Conservation (phyloP, 331 rosid genomes). For the Phaseolus coccineus region DNA sequence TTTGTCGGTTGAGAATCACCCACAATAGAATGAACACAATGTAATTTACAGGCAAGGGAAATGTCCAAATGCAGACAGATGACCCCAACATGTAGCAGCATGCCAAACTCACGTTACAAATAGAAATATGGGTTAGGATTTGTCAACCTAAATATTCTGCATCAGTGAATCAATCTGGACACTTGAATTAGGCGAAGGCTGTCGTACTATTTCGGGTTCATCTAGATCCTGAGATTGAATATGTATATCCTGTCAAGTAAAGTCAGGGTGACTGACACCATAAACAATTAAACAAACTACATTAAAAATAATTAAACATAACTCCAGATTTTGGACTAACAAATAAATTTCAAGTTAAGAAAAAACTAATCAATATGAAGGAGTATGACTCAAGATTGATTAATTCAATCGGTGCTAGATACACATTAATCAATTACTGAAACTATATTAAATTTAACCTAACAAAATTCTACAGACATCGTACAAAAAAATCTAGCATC, state of each 20-base stretch:
- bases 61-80: constrained; percentile 44
- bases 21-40: constrained; percentile 40
- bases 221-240: constrained; percentile 55
- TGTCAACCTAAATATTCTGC: constrained; percentile 42
- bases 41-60: constrained; percentile 49
- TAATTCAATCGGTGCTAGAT: no score
- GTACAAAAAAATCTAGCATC: neutral
- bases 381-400: no score
- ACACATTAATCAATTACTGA: no score
- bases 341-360: neutral
- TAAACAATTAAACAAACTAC: neutral
- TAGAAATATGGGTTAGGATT: constrained; percentile 39
- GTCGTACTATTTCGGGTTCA: constrained; percentile 53
- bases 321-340: neutral
- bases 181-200: constrained; percentile 50
- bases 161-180: constrained; percentile 53
- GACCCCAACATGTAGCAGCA: constrained; percentile 46
- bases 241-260: constrained; percentile 50
- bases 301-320: neutral
- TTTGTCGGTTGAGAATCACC: constrained; percentile 26
- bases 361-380: neutral
- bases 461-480: neutral
- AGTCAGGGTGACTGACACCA: constrained; percentile 23
- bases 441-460: neutral
- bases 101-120: constrained; percentile 43